Evolutionary conservation across 495 filamentous ascomycete genomes (phyloP), one percentile per base, ranked within the genome.

Genomic region (Xylaria acuta): DNA sequence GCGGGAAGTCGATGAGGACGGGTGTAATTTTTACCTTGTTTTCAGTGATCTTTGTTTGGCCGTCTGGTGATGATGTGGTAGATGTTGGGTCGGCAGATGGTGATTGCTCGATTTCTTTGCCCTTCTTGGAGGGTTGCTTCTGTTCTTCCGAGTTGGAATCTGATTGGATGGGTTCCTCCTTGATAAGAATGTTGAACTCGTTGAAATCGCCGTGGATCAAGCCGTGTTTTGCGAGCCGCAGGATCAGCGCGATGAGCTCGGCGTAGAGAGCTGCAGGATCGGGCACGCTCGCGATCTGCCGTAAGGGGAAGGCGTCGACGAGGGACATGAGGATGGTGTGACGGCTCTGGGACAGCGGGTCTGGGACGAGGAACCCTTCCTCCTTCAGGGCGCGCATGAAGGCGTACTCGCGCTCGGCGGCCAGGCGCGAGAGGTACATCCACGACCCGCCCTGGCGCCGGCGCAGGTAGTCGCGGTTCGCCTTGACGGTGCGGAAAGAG

Each of bases 181-280:
- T 90, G 80, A 98, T 90, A 25, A 99, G 86, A 70, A 99, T 93
- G 78, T 99, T 99, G 86, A 99, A 99, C 83, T 98, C 97, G 84
- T 99, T 99, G 84, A 97, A 98, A 80, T 99, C 96, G 74, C 96
- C 97, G 80, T 99, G 96, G 67, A 99, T 98, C 69, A 99, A 83
- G 9, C 96, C 97, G 75, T 92, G 90, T 38, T 88, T 86, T n/a
- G 96, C 96, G 32, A 99, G 87, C 63, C 89, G 85, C 54, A 99
- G 79, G 71, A 98, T 93, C 72, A 97, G 89, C 66, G 90, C 88
- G 80, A 99, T 97, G 66, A 99, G 84, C 65, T 97, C 92, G 45
- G 92, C 91, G 83, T 98, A 98, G 25, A 99, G 85, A 36, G 76
- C 79, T 11, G 93, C 93, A 0, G 94, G 93, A 64, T 97, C 88